A percentile compares a stretch with the other conserved stretches of the same genome.
These are phyloP conservation scores for Gynandropsis gynandra DNA, from an alignment of 345 rosid genomes.

Conservation along the genomic window DNA sequence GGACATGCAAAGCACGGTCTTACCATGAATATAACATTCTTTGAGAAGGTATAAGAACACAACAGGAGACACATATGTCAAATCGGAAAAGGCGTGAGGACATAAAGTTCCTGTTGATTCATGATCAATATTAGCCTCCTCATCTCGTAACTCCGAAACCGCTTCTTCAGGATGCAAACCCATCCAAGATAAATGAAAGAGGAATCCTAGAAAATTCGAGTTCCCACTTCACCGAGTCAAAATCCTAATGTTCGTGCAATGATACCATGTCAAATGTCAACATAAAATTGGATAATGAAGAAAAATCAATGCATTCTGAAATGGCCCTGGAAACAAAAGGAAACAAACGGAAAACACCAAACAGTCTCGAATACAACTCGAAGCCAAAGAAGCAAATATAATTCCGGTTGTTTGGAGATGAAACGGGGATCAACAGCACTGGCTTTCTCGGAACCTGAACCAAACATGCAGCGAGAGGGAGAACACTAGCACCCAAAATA, in stretches of 20 bases:
- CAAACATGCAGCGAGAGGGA: no score
- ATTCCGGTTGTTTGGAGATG: no score
- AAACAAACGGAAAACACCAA: neutral
- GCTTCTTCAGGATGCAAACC: conserved; percentile 34
- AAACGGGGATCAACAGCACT: no score
- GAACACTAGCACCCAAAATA: neutral
- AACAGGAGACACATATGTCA: conserved; percentile 55
- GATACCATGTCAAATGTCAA: neutral
- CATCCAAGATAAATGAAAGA: conserved; percentile 28
- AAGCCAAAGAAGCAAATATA: neutral
- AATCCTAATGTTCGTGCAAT: conserved; percentile 9
- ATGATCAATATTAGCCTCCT: conserved; percentile 13
- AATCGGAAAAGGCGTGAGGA: conserved; percentile 52
- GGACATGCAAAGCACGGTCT: conserved; percentile 14
- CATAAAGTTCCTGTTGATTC: conserved; percentile 30
- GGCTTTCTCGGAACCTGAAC: no score
- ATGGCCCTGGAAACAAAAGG: neutral
- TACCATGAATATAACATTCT: conserved; percentile 69
- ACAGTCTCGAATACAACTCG: neutral
- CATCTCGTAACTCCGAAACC: conserved; percentile 17
- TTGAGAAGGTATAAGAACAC: conserved; percentile 75
- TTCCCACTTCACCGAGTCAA: neutral
- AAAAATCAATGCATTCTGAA: neutral
- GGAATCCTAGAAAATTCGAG: conserved; percentile 18
- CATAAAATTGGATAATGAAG: neutral